phyloP scores from a whole-genome alignment of 2,329 filamentous ascomycete species.

The Penicillium sp. region DNA sequence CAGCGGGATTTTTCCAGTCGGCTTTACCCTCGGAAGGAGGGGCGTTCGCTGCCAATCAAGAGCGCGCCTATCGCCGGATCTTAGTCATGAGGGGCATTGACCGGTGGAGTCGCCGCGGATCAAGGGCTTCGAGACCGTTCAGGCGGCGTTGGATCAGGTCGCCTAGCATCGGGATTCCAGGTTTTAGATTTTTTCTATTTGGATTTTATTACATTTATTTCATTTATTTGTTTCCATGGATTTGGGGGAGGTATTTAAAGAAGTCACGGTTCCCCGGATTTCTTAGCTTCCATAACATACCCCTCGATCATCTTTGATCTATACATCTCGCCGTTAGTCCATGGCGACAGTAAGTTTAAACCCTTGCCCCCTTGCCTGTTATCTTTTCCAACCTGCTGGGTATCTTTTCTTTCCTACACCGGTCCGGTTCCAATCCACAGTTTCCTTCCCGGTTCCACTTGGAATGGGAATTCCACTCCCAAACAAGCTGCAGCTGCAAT shows the following conservation, averaged over 20 bases:
- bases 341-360: slow-evolving; percentile 23
- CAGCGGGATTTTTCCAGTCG: slow-evolving; percentile 25
- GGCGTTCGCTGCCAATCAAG: slow-evolving; percentile 21
- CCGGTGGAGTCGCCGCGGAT: slow-evolving; percentile 16
- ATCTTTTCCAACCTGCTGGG: slow-evolving; percentile 2
- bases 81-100: slow-evolving; percentile 19
- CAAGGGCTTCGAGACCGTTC: slow-evolving; percentile 19
- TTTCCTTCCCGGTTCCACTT: not conserved
- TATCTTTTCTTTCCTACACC: not conserved
- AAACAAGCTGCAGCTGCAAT: not conserved
- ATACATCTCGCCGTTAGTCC: slow-evolving; percentile 10
- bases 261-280: slow-evolving; percentile 23
- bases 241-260: slow-evolving; percentile 15
- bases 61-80: slow-evolving; percentile 15
- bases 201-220: not conserved
- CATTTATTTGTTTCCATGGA: not conserved
- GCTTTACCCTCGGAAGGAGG: slow-evolving; percentile 22
- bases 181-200: not conserved
- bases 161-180: slow-evolving; percentile 21
- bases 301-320: not conserved
- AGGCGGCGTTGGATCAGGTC: slow-evolving; percentile 1
- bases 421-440: not conserved
- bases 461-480: not conserved
- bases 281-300: not conserved
- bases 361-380: slow-evolving; percentile 13